A percentile compares a stretch with the other conserved stretches of the same genome.
Evolutionary conservation across 768 basidiomycete species (phyloP).

Genomic region (Heimioporus sp.): DNA sequence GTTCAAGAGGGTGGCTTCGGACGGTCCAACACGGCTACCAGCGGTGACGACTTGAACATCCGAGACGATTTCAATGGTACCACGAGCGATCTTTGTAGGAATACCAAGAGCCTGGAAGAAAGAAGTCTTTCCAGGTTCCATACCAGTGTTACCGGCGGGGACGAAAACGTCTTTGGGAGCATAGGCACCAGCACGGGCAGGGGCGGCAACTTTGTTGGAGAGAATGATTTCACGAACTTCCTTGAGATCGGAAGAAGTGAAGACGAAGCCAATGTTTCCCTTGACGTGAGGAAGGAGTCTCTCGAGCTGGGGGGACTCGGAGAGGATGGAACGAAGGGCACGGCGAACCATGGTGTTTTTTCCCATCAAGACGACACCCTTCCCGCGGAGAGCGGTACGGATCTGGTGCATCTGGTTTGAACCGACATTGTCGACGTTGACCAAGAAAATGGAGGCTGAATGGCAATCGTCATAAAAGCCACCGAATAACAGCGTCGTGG

Average conservation of each 20-base stretch:
- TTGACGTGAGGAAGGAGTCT: slow-evolving; percentile 92
- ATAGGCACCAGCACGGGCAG: slow-evolving; percentile 96
- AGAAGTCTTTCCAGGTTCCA: slow-evolving; percentile 99
- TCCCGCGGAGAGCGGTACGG: slow-evolving; percentile 92
- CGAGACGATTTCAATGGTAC: slow-evolving; percentile 98
- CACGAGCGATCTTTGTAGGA: slow-evolving; percentile 99
- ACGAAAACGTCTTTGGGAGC: slow-evolving; percentile 91
- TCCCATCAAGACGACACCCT: slow-evolving; percentile 97
- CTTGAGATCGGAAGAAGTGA: slow-evolving; percentile 89
- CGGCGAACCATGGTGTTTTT: slow-evolving; percentile 99
- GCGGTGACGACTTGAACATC: slow-evolving; percentile 94
- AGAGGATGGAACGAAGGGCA: slow-evolving; percentile 87
- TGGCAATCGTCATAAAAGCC: neutral
- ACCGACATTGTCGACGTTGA: slow-evolving; percentile 99
- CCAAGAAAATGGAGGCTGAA: slow-evolving; percentile 95
- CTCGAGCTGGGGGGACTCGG: slow-evolving; percentile 92
- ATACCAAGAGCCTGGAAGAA: slow-evolving; percentile 99
- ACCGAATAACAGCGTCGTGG: neutral
- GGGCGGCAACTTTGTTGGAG: slow-evolving; percentile 97
- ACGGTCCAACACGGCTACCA: slow-evolving; percentile 91
- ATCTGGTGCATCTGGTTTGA: slow-evolving; percentile 99
- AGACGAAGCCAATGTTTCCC: slow-evolving; percentile 99
- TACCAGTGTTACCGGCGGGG: slow-evolving; percentile 97
- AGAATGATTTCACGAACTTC: slow-evolving; percentile 91
- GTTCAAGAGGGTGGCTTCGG: slow-evolving; percentile 98